phyloP scores from a whole-genome alignment of 2,329 filamentous ascomycete genomes.

The Colletotrichum limetticola region DNA sequence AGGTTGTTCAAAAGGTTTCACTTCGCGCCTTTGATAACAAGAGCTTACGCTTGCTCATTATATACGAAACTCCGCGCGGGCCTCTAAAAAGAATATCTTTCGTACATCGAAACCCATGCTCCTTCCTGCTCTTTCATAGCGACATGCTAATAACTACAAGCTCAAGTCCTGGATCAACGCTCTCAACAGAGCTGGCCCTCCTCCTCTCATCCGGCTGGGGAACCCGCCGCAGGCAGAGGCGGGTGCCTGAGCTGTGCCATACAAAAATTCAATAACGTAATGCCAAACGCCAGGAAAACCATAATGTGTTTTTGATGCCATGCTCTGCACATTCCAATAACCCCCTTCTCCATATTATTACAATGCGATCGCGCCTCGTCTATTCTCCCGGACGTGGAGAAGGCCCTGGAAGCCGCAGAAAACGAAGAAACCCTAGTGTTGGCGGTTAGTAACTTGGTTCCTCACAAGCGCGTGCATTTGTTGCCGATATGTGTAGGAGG shows the following conservation, averaged over 20 bases:
- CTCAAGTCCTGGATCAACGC: not conserved
- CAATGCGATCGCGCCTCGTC: slow-evolving; percentile 85
- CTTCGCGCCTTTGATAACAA: too few relatives aligned
- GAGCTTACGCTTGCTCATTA: too few relatives aligned
- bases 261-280: slow-evolving; percentile 27
- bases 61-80: too few relatives aligned
- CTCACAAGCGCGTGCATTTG: too few relatives aligned
- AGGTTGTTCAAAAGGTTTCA: too few relatives aligned
- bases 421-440: slow-evolving; percentile 79
- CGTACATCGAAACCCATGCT: too few relatives aligned
- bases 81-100: too few relatives aligned
- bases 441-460: not conserved
- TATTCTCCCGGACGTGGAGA: slow-evolving; percentile 84
- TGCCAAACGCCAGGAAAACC: slow-evolving; percentile 34
- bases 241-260: not conserved
- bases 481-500: not conserved
- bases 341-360: slow-evolving; percentile 42
- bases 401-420: slow-evolving; percentile 93
- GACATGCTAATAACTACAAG: not conserved
- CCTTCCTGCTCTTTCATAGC: not conserved
- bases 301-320: slow-evolving; percentile 32
- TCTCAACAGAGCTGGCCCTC: not conserved
- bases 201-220: not conserved
- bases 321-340: slow-evolving; percentile 4
- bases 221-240: slow-evolving; percentile 2